Percentiles rank a stretch among this genome's conserved stretches.
These are phyloP conservation scores for Parachlorella kessleri DNA, from an alignment of 139 green algal genomes.

Conservation along the genomic window DNA sequence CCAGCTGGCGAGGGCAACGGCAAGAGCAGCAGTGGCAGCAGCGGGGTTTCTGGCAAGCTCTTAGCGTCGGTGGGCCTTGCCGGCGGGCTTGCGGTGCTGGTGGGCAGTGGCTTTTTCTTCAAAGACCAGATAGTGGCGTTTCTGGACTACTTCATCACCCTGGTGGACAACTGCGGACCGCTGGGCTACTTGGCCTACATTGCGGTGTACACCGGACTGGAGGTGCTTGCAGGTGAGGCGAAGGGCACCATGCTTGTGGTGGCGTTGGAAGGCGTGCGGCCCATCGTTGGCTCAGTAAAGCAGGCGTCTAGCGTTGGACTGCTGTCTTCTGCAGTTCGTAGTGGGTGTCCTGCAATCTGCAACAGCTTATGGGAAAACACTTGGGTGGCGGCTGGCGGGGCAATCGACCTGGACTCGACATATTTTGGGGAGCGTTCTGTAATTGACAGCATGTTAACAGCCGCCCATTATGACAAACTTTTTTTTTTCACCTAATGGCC, in stretches of 20 bases:
- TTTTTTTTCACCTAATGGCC: too few species aligned
- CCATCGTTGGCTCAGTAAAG: not conserved
- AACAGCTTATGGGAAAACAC: too few species aligned
- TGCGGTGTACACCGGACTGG: conserved; percentile 39
- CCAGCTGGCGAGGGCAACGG: too few species aligned
- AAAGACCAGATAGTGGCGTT: conserved; percentile 59
- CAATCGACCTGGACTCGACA: too few species aligned
- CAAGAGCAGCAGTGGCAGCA: conserved; percentile 1
- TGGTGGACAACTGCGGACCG: conserved; percentile 72
- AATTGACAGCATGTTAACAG: too few species aligned
- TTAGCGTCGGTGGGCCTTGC: conserved; percentile 41
- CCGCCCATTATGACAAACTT: too few species aligned
- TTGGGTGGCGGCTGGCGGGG: too few species aligned
- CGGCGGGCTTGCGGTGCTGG: conserved; percentile 47
- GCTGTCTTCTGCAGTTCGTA: too few species aligned
- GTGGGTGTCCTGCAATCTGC: too few species aligned
- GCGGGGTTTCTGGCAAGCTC: conserved; percentile 1
- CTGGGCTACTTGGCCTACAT: conserved; percentile 75
- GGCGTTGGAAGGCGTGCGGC: not conserved
- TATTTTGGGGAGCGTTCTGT: too few species aligned
- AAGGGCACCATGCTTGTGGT: not conserved
- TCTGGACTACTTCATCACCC: conserved; percentile 27
- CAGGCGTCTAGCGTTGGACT: too few species aligned
- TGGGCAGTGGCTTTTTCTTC: conserved; percentile 55
- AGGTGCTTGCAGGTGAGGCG: conserved; percentile 22